Evolutionary conservation across 306 rosid species (phyloP).

Genomic region (Cercis canadensis): DNA sequence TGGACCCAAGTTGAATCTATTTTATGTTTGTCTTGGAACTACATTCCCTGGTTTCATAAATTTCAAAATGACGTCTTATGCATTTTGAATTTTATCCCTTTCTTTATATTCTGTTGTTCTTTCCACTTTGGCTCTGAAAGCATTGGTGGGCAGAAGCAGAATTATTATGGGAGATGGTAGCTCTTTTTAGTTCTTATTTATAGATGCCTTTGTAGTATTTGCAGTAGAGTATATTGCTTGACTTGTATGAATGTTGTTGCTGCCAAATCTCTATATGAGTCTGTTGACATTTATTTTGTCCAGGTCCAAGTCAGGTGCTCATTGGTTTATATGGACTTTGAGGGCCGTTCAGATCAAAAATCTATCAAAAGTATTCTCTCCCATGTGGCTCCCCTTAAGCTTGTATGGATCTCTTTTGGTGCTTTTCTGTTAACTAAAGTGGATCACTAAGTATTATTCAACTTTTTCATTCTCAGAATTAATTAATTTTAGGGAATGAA

Average conservation of each 20-base stretch:
- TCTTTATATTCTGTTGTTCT: slow-evolving; percentile 7
- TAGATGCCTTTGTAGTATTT: slow-evolving; percentile 11
- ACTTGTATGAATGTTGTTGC: not conserved
- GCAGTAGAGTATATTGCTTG: not conserved
- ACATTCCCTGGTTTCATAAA: not conserved
- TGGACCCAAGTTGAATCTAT: slow-evolving; percentile 21
- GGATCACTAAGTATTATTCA: slow-evolving; percentile 16
- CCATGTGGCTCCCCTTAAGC: slow-evolving; percentile 94
- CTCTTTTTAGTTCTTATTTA: slow-evolving; percentile 16
- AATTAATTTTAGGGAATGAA: too few relatives aligned
- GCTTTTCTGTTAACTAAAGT: slow-evolving; percentile 18
- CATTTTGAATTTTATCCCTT: slow-evolving; percentile 13
- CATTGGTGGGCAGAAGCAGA: not conserved
- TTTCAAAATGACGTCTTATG: slow-evolving; percentile 10
- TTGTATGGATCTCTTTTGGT: slow-evolving; percentile 55
- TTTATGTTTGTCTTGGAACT: slow-evolving; percentile 3
- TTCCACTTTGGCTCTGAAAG: slow-evolving; percentile 29
- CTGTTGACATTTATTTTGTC: slow-evolving; percentile 30
- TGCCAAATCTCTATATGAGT: slow-evolving; percentile 10
- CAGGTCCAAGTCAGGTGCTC: slow-evolving; percentile 91
- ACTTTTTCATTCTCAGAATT: slow-evolving; percentile 1
- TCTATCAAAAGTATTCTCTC: slow-evolving; percentile 93
- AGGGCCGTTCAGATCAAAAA: slow-evolving; percentile 95
- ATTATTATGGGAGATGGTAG: not conserved
- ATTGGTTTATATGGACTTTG: slow-evolving; percentile 89